Conservation (phyloP, 2,329 filamentous ascomycete species). For the Aspergillus versicolor region DNA sequence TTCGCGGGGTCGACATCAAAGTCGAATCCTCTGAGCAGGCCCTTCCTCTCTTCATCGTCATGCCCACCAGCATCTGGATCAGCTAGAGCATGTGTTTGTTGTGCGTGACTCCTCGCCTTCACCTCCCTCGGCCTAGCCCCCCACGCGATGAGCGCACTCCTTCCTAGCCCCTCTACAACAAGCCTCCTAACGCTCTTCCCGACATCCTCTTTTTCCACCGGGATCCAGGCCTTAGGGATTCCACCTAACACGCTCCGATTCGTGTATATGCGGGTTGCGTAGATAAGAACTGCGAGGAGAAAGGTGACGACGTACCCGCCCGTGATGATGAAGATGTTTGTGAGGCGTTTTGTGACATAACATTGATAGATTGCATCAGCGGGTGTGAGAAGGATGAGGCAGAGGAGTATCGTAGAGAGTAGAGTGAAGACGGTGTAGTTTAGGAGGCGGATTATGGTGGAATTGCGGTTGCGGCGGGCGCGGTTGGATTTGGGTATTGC, state of each 20-base stretch:
- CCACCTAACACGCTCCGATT: constrained; percentile 74
- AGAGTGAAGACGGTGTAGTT: constrained; percentile 77
- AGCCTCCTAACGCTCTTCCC: constrained; percentile 71
- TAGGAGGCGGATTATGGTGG: constrained; percentile 51
- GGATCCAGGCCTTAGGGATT: constrained; percentile 85
- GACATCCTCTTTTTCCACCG: constrained; percentile 81
- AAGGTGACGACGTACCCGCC: constrained; percentile 73
- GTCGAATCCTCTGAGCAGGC: constrained; percentile 13
- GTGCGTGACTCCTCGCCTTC: background rate
- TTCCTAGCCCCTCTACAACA: constrained; percentile 68
- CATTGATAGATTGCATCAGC: constrained; percentile 79
- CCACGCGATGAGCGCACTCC: constrained; percentile 79
- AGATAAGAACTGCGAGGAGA: constrained; percentile 71
- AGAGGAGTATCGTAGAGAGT: constrained; percentile 70
- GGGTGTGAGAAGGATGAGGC: constrained; percentile 75
- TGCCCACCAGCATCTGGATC: background rate
- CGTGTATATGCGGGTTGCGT: constrained; percentile 80
- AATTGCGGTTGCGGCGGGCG: background rate
- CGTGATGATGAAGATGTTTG: constrained; percentile 80
- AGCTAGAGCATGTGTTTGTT: background rate
- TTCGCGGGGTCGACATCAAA: constrained; percentile 35
- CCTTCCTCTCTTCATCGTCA: constrained; percentile 32
- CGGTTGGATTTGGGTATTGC: background rate
- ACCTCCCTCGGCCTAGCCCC: constrained; percentile 64
- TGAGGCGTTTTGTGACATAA: constrained; percentile 62